Evolutionary conservation across 2,329 filamentous ascomycete species (phyloP), one percentile per base, ranked within the genome.

Genomic region (Hypomyces rosellus): DNA sequence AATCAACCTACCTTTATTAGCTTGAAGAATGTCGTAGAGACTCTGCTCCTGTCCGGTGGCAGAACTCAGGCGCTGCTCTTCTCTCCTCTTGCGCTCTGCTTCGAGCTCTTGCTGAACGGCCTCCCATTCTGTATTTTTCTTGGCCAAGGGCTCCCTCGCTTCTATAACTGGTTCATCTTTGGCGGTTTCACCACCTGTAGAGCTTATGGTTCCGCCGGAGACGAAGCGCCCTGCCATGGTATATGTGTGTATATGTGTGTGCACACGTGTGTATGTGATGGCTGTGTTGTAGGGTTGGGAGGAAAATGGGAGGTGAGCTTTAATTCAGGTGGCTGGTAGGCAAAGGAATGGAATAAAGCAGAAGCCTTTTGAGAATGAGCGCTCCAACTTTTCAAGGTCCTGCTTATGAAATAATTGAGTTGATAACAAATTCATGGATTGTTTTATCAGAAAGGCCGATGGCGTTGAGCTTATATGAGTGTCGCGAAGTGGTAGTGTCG

Each of bases 11-110:
- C 84, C 85, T 80, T 91, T 92, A 68, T 93, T 93, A 40, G 85
- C 88, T 69, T 92, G 85, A 46, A 93, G 68, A 2, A 87, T 76
- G 40, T 91, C 88, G 63, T 78, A 93, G 25, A 93, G 73, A 46
- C 77, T 84, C 67, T 78, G 83, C 58, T 85, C 79, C 34, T 66
- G 64, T 43, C 67, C 69, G 16, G 69, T 64, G 2, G 70, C 72
- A 34, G 66, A 67, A 54, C 65, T 62, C 13, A 70, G 66, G 51
- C 74, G 70, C 53, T 75, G 68, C 49, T 80, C 76, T 30, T 78
- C 75, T 52, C 81, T 76, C 51, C 71, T 70, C 55, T 68, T 70
- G 37, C 81, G 74, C 55, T 82, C 78, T 11, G 76, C 76, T 15
- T 86, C 84, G 15, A 90, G 74, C 55, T 86, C 78, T 42, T 73